Conservation (phyloP, 306 rosid genomes). For the Arachis stenosperma region DNA sequence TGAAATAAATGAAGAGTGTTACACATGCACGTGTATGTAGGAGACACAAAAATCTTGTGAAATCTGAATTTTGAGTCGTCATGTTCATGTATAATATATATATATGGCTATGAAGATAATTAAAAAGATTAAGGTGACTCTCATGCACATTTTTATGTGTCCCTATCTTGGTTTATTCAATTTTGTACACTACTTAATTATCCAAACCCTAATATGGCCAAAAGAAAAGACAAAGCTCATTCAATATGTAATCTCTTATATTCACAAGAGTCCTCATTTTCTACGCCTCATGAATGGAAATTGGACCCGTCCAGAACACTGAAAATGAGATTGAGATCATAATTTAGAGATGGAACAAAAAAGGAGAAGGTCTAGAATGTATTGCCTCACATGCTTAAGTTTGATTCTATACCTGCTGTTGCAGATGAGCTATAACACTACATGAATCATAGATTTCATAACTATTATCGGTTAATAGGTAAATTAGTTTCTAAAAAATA, state of each 20-base stretch:
- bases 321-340: conserved; percentile 25
- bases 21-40: conserved; percentile 35
- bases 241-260: neutral
- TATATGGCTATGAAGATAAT: neutral
- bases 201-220: conserved; percentile 19
- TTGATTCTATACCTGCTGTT: neutral
- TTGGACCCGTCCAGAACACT: conserved; percentile 32
- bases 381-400: neutral
- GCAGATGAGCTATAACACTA: no score
- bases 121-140: conserved; percentile 35
- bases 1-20: conserved; percentile 37
- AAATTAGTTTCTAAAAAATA: no score
- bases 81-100: neutral
- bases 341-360: neutral
- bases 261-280: conserved; percentile 30
- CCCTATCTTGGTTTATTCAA: conserved; percentile 28
- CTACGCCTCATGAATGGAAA: conserved; percentile 6
- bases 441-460: no score
- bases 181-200: neutral
- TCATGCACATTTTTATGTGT: conserved; percentile 19
- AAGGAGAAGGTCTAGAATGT: neutral
- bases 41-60: conserved; percentile 48
- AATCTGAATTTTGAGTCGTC: conserved; percentile 36
- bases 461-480: no score
- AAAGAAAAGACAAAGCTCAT: conserved; percentile 34